Percentiles rank a stretch among this genome's conserved stretches.
Evolutionary conservation across 2,329 filamentous ascomycete genomes (phyloP).

Genomic region (Sodiomyces alkalinus): DNA sequence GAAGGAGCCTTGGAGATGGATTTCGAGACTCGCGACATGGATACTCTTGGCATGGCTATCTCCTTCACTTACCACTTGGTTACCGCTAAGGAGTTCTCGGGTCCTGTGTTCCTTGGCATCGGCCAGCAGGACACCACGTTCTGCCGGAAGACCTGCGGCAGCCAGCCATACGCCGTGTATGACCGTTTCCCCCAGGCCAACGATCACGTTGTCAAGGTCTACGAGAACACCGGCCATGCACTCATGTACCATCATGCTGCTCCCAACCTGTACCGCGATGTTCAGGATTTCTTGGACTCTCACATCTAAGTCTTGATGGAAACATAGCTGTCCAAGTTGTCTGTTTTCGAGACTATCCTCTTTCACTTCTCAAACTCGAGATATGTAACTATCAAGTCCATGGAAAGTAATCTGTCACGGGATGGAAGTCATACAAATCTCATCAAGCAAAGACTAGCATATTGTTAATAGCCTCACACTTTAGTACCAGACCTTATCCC

Average conservation of each 20-base stretch:
- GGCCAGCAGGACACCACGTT: constrained; percentile 9
- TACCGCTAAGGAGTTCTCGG: constrained; percentile 5
- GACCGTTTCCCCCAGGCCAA: constrained; percentile 3
- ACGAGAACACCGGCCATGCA: constrained; percentile 7
- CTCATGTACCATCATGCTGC: constrained; percentile 7
- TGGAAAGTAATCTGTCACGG: no score
- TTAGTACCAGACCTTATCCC: no score
- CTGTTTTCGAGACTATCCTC: no score
- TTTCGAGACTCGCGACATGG: constrained; percentile 8
- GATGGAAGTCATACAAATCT: no score
- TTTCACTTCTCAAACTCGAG: no score
- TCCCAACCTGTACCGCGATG: constrained; percentile 3
- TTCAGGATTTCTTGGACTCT: constrained; percentile 5
- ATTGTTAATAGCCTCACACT: no score
- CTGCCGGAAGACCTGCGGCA: constrained; percentile 6
- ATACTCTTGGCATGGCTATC: constrained; percentile 9
- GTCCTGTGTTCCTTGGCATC: constrained; percentile 9
- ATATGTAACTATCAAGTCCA: no score
- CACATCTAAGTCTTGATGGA: no score
- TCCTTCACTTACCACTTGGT: constrained; percentile 9
- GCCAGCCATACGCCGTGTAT: constrained; percentile 6
- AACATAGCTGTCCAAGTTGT: no score
- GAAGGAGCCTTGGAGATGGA: constrained; percentile 4
- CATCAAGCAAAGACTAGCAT: no score
- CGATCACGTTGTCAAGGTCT: constrained; percentile 6